Evolutionary conservation across 2,329 filamentous ascomycete species (phyloP), one percentile per base, ranked within the genome.

Genomic region (Colletotrichum melonis): DNA sequence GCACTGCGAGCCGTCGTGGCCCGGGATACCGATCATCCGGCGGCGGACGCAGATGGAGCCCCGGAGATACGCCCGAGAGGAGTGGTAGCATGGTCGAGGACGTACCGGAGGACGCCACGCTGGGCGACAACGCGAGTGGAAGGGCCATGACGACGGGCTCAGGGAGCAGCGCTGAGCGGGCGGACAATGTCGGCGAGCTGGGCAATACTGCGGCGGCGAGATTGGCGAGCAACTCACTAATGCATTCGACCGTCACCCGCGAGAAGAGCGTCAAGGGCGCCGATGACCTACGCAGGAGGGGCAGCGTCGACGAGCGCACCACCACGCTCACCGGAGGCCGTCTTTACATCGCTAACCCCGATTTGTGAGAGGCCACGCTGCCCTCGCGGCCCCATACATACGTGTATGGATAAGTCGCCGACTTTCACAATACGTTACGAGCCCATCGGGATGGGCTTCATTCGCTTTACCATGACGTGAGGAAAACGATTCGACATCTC

Each of bases 291-390:
- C 89, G 88, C 78, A 88, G 94, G 77, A 88, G 93, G 78, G 94
- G 94, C 69, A 97, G 94, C 79, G 94, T 97, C 62, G 94, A 97
- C 80, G 94, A 97, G 82, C 88, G 93, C 78, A 93, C 93, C 5
- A 92, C 91, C 83, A 95, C 93, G 1, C 92, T 97, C 81, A 75
- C 73, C 26, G 91, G 89, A 24, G 88, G 91, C 62, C 89, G 94
- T 75, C 88, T 97, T 72, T 97, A 94, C 82, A 95, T 97, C 79
- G 94, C 94, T 78, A 97, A 97, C 82, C 94, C 94, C 22, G 94
- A 97, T 82, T 89, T 83, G 86, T 74, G 32, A 42, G 52, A 49
- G 24, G 42, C 42, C 42, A 49, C 42, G 42, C 42, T 49, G 42
- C 19, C 42, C 42, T n/a, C 42, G 19, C 19, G 19, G 16, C 42